Evolutionary conservation across 345 rosid genomes (phyloP).

Genomic region (Rhodomyrtus tomentosa): DNA sequence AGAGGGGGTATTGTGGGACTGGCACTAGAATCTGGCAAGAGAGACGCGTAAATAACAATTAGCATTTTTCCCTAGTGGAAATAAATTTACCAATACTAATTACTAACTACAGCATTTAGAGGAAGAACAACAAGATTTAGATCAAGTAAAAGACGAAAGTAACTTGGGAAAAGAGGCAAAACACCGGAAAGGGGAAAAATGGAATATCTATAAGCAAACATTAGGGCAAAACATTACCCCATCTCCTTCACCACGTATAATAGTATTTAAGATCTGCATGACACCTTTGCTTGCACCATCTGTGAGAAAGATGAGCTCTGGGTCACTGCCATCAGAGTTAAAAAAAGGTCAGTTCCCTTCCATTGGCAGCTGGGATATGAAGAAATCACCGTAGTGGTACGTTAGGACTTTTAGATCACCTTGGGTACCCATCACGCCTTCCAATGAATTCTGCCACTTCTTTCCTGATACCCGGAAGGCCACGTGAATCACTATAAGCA

Average conservation of each 20-base stretch:
- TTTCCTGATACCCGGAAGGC: conserved; percentile 79
- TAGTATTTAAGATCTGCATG: conserved; percentile 83
- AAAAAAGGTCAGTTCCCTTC: not conserved
- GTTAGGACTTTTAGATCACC: conserved; percentile 29
- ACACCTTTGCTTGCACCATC: conserved; percentile 99
- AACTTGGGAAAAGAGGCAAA: not conserved
- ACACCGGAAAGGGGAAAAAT: not conserved
- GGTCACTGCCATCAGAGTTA: conserved; percentile 50
- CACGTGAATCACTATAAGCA: conserved; percentile 98
- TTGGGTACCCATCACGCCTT: conserved; percentile 94
- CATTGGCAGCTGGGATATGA: not conserved
- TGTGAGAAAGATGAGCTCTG: conserved; percentile 89
- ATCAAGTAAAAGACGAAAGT: not conserved
- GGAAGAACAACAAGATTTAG: not conserved
- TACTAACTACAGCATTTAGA: not conserved
- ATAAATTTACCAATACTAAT: not conserved
- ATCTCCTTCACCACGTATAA: conserved; percentile 76
- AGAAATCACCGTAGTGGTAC: not conserved
- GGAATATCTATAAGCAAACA: not conserved
- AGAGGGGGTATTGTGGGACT: conserved; percentile 97
- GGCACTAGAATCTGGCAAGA: conserved; percentile 74
- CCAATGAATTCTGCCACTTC: conserved; percentile 91
- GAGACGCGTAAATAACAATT: not conserved
- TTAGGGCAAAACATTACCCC: conserved; percentile 49
- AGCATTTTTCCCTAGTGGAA: not conserved